phyloP scores from a whole-genome alignment of 2,329 filamentous ascomycete genomes.

The Graphiopsis chlorocephala region DNA sequence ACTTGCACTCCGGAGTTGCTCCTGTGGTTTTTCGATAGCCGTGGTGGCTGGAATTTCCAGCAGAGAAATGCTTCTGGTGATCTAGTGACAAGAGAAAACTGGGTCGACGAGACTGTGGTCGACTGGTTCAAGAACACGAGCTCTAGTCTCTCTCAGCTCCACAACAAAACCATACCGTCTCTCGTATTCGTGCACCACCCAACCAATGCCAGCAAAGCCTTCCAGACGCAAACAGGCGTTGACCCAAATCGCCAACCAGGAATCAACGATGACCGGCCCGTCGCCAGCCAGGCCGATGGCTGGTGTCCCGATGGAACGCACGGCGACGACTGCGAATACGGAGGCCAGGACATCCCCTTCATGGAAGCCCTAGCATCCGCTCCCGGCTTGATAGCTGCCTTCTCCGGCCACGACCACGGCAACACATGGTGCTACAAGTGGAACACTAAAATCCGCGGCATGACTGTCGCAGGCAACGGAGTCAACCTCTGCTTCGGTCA shows the following conservation, averaged over 20 bases:
- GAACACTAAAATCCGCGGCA: slow-evolving; percentile 27
- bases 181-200: slow-evolving; percentile 58
- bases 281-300: slow-evolving; percentile 43
- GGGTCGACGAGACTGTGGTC: slow-evolving; percentile 45
- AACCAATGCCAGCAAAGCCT: slow-evolving; percentile 40
- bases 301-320: slow-evolving; percentile 36
- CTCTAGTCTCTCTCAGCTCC: slow-evolving; percentile 13
- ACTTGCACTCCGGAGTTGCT: slow-evolving; percentile 43
- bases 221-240: slow-evolving; percentile 43
- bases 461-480: slow-evolving; percentile 31
- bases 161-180: slow-evolving; percentile 42
- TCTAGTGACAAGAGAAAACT: slow-evolving; percentile 38
- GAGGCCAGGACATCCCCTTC: slow-evolving; percentile 57
- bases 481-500: slow-evolving; percentile 35
- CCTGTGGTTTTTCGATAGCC: slow-evolving; percentile 71
- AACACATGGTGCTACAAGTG: slow-evolving; percentile 36
- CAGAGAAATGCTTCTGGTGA: slow-evolving; percentile 30
- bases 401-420: slow-evolving; percentile 62
- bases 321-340: slow-evolving; percentile 36
- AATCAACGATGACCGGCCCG: slow-evolving; percentile 44
- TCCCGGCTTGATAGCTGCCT: slow-evolving; percentile 55
- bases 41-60: slow-evolving; percentile 56
- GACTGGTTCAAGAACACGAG: slow-evolving; percentile 45
- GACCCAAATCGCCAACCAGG: slow-evolving; percentile 44
- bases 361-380: slow-evolving; percentile 60